Evolutionary conservation across 2,329 filamentous ascomycete genomes (phyloP), one percentile per base, ranked within the genome.

Genomic region (Trichoderma asperellum): DNA sequence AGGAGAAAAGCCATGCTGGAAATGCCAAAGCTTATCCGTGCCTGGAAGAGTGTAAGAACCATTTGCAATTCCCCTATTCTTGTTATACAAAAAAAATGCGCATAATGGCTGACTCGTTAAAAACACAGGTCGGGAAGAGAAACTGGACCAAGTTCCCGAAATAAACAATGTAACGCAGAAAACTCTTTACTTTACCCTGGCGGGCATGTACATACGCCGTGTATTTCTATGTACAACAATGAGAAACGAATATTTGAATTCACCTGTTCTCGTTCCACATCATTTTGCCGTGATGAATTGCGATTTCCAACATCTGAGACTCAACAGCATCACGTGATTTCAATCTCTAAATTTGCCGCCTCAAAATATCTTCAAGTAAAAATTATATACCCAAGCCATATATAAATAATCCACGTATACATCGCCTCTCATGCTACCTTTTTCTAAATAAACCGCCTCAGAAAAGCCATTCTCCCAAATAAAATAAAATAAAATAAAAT

Each of bases 1-100:
- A 90, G 94, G 82, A 92, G 91, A 86, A 88, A 92, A 81, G 96
- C 96, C 70, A 97, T 98, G 93, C 81, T 96, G 83, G 90, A 91
- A 70, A 99, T 99, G 96, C 94, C 95, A 72, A 89, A 91, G 77
- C 88, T 98, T 83, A 92, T 99, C 79, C 88, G 91, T 80, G 86
- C 92, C 80, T 99, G 95, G 96, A 97, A 97, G 83, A 90, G 92
- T 88, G 92, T 96, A 83, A 79, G 89, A 27, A 6, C 10, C 40
- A 27, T 16, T 5, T 27, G 21, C 10, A 37, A 35, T 16, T 10
- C 21, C 21, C 16, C 8, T 11, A 5, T 21, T n/a, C 34, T 12
- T 4, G 4, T 12, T 27, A n/a, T 16, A 24, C 24, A 24, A 55
- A 18, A 18, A 16, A 7, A n/a, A 53, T 27, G 49, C n/a, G n/a